Base-by-base conservation (phyloP, 1,284 basidiomycete genomes). In the Puccinia sorghi region DNA sequence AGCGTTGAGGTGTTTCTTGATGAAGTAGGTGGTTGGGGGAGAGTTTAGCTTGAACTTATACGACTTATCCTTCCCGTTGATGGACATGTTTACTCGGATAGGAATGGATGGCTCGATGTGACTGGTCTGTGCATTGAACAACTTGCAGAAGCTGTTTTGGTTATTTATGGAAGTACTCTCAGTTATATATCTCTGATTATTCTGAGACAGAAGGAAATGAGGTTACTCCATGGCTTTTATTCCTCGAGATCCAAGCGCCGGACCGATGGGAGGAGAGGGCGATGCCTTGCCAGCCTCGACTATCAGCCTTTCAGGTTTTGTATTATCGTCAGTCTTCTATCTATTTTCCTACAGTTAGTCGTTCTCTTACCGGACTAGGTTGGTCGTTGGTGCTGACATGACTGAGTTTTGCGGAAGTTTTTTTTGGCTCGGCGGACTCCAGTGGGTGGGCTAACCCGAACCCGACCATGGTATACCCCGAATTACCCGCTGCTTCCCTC, bases 201-300 rank as follows among this genome's bases (percentile, higher is more conserved):
- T 74, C 81, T 63, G 32, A 32, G 32, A 15, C 27, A 43, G 72
- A 22, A 67, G 20, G 69, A 37, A 20, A 3, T 46, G 32, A 84
- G 84, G 81, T 79, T 85, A 99, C 87, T 99, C 97, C 91, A 99
- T 99, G 22, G 95, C 96, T 86, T 98, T 98, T 82, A 99, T 94
- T 83, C 97, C 97, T 84, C 94, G 91, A 81, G 97, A 95, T 87
- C 97, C 97, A 72, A 98, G 90, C 25, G 95, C 95, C 74, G 97
- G 96, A 82, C 96, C 97, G 72, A 99, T 92, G 22, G 96, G 96
- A 66, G 96, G 96, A 76, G 94, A 93, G 25, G 96, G 95, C 32
- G 94, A 91, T 48, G 96, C 96, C 85, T 97, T 97, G 57, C 94
- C 95, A 48, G 96, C 96, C 70, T 91, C 90, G 73, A 98, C 90